Evolutionary conservation across 257 asterid species (phyloP), one percentile per base, ranked within the genome.

Genomic region (Fraxinus quadrangulata): DNA sequence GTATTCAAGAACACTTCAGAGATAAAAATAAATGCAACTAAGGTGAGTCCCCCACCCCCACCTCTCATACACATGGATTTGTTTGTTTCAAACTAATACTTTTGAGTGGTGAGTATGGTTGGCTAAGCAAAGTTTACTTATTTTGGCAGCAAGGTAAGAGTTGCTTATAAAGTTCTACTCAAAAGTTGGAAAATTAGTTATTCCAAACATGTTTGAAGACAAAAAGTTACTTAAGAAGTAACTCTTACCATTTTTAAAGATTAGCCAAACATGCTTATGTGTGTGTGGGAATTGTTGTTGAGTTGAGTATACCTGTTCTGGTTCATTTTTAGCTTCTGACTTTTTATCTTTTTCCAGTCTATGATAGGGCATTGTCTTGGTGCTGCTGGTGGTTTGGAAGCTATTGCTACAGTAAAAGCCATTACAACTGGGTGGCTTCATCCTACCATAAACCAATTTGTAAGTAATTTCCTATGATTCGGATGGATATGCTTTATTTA

Each of bases 291-390:
- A 16, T 54, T 3, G 14, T 12, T 56, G 24, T 63, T 49, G 10
- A 23, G 69, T 10, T 2, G 69, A 9, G 69, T 10, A 63, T 63
- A 63, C 40, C 3, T 31, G 37, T 33, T 54, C 17, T 65, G 71
- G 47, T 68, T 33, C 61, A 74, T 70, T 36, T 5, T 73, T 70
- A 26, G 72, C 19, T 40, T 74, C 40, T 77, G 37, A 73, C 77
- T 37, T 81, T 21, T 59, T 47, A 63, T 76, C 40, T 24, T 67
- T 19, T 28, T 88, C 24, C 94, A 94, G 98, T 94, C 98, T 61
- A 94, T 94, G 98, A 92, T 94, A 73, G 98, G 98, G 73, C 98
- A 94, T 75, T 94, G 97, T 82, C 94, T 94, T 39, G 98, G 97
- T 74, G 98, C 97, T 81, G 96, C 98, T 72, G 98, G 98, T 83